Base-by-base conservation (phyloP, 371 early-diverging fungal genomes). In the Haplosporangium sp. region DNA sequence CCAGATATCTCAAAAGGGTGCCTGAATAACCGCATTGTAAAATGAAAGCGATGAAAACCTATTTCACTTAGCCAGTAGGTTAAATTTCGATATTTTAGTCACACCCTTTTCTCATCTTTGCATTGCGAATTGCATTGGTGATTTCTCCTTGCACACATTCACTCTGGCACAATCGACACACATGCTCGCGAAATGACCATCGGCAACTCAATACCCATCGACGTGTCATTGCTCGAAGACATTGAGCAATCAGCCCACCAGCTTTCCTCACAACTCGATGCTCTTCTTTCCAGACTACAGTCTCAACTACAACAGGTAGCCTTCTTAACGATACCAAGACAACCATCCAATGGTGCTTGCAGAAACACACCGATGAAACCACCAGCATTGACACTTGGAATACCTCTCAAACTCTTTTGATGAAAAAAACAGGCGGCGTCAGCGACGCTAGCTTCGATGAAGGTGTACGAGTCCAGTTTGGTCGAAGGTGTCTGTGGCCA, bases 201-300 rank as follows among this genome's bases (percentile, higher is more conserved):
- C 51, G 68, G 77, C 13, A 77, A 77, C 58, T 71, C 77, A 23
- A 71, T 77, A 51, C 77, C 77, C 50, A 77, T 77, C 54, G 77
- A 77, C 45, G 64, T 77, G 42, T 70, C 72, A 6, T 53, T 77
- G 2, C 72, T 77, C 36, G 77, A 77, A 47, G 77, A 77, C 45
- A 50, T 77, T 23, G 77, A 77, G n/a, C 77, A 71, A 36, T 71
- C 72, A 1, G 72, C 77, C 2, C 48, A 64, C 5, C 68, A 67
- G 29, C 77, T 77, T 54, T 77, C 77, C 13, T 59, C 77, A 9
- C 77, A 77, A 41, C 72, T 77, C 2, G 77, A 77, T 21, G 59
- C 61, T 0, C 61, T 77, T n/a, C 57, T 77, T 29, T n/a, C 47
- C 13, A 59, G 72, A 0, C 64, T 77, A 4, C 71, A 77, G 46